Percentiles rank a stretch among this genome's conserved stretches.
phyloP scores from a whole-genome alignment of 148 eudicot species.

The Heliosperma pusillum region DNA sequence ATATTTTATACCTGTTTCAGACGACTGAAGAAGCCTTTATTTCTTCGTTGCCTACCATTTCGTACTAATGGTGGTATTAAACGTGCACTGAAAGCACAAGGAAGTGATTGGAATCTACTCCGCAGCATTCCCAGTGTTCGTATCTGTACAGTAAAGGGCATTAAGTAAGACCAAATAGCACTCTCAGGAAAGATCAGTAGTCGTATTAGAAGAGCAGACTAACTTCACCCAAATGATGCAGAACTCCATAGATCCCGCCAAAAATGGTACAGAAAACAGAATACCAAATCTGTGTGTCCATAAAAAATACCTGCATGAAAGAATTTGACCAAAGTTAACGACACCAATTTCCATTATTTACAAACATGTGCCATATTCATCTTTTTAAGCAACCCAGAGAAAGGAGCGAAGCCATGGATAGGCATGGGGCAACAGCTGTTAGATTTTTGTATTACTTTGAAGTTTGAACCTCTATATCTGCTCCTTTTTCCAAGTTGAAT shows the following conservation, averaged over 20 bases:
- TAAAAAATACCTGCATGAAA: conserved; percentile 72
- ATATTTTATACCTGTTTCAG: conserved; percentile 52
- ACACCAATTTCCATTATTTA: neutral
- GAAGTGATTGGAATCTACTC: conserved; percentile 79
- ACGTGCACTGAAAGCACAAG: conserved; percentile 62
- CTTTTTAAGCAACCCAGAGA: neutral
- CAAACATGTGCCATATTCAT: neutral
- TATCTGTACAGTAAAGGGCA: conserved; percentile 43
- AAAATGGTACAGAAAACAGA: conserved; percentile 85
- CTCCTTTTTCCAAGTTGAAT: neutral
- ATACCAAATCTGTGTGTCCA: conserved; percentile 99
- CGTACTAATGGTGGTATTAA: conserved; percentile 52
- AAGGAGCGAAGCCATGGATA: no score
- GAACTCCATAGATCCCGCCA: conserved; percentile 85
- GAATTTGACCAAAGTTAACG: neutral
- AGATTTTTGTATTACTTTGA: neutral
- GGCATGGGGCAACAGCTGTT: neutral
- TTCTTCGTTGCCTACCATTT: conserved; percentile 34
- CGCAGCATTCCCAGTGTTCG: conserved; percentile 89
- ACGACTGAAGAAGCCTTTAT: conserved; percentile 36
- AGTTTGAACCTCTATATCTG: neutral
- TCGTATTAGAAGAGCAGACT: conserved; percentile 11
- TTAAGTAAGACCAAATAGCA: conserved; percentile 21
- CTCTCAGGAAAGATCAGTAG: neutral
- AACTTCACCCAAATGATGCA: conserved; percentile 98